Conservation (phyloP, 2,329 filamentous ascomycete genomes). For the Verticillium isaacii region DNA sequence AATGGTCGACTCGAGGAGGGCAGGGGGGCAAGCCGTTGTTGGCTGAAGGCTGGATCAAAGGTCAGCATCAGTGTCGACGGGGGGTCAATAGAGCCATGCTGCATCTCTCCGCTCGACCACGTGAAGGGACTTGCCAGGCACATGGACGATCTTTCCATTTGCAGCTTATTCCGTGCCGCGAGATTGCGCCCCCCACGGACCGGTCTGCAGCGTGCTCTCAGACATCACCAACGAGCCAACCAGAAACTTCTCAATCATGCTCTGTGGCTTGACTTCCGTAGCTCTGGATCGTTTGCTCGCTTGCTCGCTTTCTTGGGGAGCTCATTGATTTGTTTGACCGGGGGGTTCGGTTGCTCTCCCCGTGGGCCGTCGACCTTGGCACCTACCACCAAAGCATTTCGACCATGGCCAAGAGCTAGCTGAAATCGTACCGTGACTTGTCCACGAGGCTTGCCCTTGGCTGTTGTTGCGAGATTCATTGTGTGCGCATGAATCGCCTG, state of each 20-base stretch:
- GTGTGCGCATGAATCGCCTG: too few relatives aligned
- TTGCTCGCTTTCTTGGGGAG: neutral
- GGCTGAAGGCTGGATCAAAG: neutral
- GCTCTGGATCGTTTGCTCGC: neutral
- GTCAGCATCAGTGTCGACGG: neutral
- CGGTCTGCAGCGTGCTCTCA: neutral
- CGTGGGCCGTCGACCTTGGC: neutral
- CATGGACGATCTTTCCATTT: neutral
- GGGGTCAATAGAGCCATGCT: too few relatives aligned
- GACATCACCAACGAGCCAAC: neutral
- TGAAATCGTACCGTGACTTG: neutral
- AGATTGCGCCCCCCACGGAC: neutral
- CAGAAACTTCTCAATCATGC: neutral
- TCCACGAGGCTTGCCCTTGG: too few relatives aligned
- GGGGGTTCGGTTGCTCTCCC: neutral
- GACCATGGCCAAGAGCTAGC: neutral
- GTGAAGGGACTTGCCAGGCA: neutral
- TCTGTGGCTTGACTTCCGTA: neutral
- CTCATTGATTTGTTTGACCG: neutral
- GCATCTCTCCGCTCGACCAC: neutral
- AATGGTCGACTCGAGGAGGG: too few relatives aligned
- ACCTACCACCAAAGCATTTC: neutral
- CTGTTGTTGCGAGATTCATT: too few relatives aligned
- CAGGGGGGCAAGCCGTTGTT: too few relatives aligned
- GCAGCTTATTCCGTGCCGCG: neutral